A percentile compares a stretch with the other conserved stretches of the same genome.
phyloP scores from a whole-genome alignment of 2,329 filamentous ascomycete species.

The Hypoxylon sp. region DNA sequence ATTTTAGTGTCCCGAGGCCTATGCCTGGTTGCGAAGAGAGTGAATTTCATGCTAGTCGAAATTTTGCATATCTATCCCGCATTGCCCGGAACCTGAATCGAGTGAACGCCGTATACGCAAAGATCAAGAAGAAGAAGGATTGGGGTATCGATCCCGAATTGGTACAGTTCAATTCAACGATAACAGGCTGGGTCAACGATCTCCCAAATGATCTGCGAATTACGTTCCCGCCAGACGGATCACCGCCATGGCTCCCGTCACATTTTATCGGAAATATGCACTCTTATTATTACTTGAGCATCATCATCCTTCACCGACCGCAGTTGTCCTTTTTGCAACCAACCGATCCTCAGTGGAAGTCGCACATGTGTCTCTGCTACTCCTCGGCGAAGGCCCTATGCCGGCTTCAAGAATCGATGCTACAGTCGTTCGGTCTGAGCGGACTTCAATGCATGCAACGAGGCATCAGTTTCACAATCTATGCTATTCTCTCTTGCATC shows the following conservation, averaged over 20 bases:
- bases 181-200: slow-evolving; percentile 81
- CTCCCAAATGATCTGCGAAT: slow-evolving; percentile 85
- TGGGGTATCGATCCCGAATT: slow-evolving; percentile 92
- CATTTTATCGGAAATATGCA: slow-evolving; percentile 92
- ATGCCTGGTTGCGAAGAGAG: slow-evolving; percentile 78
- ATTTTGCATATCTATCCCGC: slow-evolving; percentile 85
- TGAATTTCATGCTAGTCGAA: slow-evolving; percentile 83
- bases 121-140: slow-evolving; percentile 79
- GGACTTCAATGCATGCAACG: slow-evolving; percentile 93
- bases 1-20: slow-evolving; percentile 76
- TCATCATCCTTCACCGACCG: slow-evolving; percentile 90
- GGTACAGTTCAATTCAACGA: slow-evolving; percentile 81
- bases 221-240: slow-evolving; percentile 82
- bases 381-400: slow-evolving; percentile 87
- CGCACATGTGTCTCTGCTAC: slow-evolving; percentile 89
- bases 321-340: slow-evolving; percentile 85
- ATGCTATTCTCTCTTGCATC: slow-evolving; percentile 89
- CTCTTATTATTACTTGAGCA: slow-evolving; percentile 86
- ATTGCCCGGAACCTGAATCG: slow-evolving; percentile 83
- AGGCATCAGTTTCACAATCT: slow-evolving; percentile 96
- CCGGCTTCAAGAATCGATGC: slow-evolving; percentile 85
- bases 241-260: slow-evolving; percentile 85
- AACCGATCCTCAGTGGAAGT: slow-evolving; percentile 85
- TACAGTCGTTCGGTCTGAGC: slow-evolving; percentile 81
- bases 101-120: slow-evolving; percentile 82